A percentile compares a stretch with the other conserved stretches of the same genome.
These are phyloP conservation scores for Penicillium sp. DNA, from an alignment of 2,329 filamentous ascomycete species.

Conservation along the genomic window DNA sequence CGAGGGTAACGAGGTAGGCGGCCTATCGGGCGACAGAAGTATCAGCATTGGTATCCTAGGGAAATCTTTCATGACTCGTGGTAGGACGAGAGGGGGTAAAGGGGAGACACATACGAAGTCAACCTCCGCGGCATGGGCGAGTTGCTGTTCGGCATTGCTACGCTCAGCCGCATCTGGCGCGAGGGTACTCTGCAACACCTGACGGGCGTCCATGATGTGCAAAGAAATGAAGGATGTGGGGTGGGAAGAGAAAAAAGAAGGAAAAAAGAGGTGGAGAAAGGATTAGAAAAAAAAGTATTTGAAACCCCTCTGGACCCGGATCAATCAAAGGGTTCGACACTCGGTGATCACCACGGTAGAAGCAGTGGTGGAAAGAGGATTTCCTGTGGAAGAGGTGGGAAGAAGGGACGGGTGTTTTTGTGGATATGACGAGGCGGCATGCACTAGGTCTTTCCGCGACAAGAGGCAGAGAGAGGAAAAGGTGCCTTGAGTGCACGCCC, in stretches of 20 bases:
- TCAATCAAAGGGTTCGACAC: constrained; percentile 16
- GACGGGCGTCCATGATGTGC: constrained; percentile 88
- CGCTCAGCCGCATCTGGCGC: constrained; percentile 87
- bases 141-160: constrained; percentile 89
- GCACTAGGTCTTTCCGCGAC: constrained; percentile 31
- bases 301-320: constrained; percentile 17
- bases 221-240: constrained; percentile 22
- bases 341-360: constrained; percentile 20
- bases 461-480: constrained; percentile 31
- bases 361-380: constrained; percentile 14
- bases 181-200: constrained; percentile 95
- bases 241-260: constrained; percentile 15
- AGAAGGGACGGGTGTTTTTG: constrained; percentile 38
- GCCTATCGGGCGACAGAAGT: constrained; percentile 56
- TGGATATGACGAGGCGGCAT: constrained; percentile 41
- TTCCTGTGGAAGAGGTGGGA: constrained; percentile 24
- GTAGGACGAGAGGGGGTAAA: constrained; percentile 30
- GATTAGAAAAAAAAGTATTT: constrained; percentile 15
- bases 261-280: constrained; percentile 19
- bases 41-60: constrained; percentile 23
- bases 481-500: constrained; percentile 28
- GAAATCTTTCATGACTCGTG: constrained; percentile 7
- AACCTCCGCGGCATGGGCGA: constrained; percentile 84
- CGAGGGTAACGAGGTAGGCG: constrained; percentile 87
- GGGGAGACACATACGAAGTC: constrained; percentile 73